Evolutionary conservation across 1,139 yeast species (phyloP).

Genomic region (Suhomyces anneliseae): DNA sequence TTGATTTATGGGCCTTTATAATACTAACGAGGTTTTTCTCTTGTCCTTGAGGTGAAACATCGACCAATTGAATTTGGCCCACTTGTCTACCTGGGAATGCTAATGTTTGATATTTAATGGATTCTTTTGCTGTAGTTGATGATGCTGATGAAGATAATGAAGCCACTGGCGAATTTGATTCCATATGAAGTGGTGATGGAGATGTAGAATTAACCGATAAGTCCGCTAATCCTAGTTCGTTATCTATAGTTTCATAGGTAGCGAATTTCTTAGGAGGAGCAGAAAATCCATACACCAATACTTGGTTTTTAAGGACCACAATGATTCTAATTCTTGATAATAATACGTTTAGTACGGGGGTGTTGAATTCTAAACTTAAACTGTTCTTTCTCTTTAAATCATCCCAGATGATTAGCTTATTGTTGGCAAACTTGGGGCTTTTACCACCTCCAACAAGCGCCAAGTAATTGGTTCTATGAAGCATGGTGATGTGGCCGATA

Average conservation of each 20-base stretch:
- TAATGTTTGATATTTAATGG: constrained; percentile 46
- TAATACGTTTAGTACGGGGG: constrained; percentile 71
- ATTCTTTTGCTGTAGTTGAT: constrained; percentile 19
- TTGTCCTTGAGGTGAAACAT: constrained; percentile 60
- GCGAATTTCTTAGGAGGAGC: constrained; percentile 74
- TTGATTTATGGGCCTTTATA: constrained; percentile 79
- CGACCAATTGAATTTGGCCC: constrained; percentile 82
- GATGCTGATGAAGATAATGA: constrained; percentile 11
- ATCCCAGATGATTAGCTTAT: constrained; percentile 86
- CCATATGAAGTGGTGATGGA: constrained; percentile 4
- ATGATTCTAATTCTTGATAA: constrained; percentile 75
- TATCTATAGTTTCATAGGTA: constrained; percentile 69
- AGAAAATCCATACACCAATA: constrained; percentile 75
- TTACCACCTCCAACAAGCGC: constrained; percentile 89
- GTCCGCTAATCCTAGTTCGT: constrained; percentile 70
- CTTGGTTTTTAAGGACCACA: constrained; percentile 65
- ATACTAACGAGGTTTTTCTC: constrained; percentile 66
- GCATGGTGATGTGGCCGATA: constrained; percentile 75
- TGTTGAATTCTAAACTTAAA: constrained; percentile 70
- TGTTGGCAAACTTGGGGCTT: constrained; percentile 72
- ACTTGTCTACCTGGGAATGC: constrained; percentile 70
- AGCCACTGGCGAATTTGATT: constrained; percentile 17
- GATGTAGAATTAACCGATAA: constrained; percentile 39
- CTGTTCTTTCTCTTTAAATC: constrained; percentile 78
- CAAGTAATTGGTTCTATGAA: constrained; percentile 84